Percentiles rank a stretch among this genome's conserved stretches.
These are phyloP conservation scores for Kurtzmaniella quercitrusa DNA, from an alignment of 1,139 yeast genomes.

Conservation along the genomic window DNA sequence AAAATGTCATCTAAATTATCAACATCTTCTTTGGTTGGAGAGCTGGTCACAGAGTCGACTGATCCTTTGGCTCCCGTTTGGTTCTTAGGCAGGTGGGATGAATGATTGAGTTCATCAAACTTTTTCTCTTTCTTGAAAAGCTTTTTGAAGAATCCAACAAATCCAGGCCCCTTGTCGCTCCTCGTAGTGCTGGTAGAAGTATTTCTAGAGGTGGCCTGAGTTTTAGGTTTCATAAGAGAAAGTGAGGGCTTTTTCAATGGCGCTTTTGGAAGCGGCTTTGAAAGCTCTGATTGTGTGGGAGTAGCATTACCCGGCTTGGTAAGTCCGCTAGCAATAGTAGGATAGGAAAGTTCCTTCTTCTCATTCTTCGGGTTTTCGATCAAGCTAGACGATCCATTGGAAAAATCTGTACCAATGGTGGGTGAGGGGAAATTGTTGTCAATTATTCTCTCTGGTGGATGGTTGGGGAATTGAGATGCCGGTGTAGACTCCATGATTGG, in stretches of 20 bases:
- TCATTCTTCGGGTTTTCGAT: not conserved
- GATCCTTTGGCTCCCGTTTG: no score
- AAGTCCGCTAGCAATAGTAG: no score
- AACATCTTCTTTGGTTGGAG: not conserved
- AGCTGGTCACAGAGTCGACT: not conserved
- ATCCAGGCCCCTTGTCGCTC: constrained; percentile 6
- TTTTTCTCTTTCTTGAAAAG: constrained; percentile 12
- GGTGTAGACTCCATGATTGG: not conserved
- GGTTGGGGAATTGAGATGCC: not conserved
- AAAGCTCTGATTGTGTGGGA: not conserved
- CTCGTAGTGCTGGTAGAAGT: not conserved
- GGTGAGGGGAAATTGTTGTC: not conserved
- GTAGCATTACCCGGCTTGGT: no score
- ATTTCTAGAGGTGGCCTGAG: not conserved
- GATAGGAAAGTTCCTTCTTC: no score
- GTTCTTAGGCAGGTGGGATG: no score
- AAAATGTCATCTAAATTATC: constrained; percentile 8
- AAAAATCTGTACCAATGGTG: not conserved
- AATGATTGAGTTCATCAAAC: not conserved
- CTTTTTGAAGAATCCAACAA: constrained; percentile 10
- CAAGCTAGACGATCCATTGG: not conserved
- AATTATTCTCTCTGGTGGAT: not conserved
- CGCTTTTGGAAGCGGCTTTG: not conserved
- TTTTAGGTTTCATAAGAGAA: not conserved
- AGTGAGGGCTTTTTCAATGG: not conserved